A percentile compares a stretch with the other conserved stretches of the same genome.
These are phyloP conservation scores for Martensiomyces pterosporus DNA, from an alignment of 192 early-diverging fungal species.

Conservation along the genomic window DNA sequence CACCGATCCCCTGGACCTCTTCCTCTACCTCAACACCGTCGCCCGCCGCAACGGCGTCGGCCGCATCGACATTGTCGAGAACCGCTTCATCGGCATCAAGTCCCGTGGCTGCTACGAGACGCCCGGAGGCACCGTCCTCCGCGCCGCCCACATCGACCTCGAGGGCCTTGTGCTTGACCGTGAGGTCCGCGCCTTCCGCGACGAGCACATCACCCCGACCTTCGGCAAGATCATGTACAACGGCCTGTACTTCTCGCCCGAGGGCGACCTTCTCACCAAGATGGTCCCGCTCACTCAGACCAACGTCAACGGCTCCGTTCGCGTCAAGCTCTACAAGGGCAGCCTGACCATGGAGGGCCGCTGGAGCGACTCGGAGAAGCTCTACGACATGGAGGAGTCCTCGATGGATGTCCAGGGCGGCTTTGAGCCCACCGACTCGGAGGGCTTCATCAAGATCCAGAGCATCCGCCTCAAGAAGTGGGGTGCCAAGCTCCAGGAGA, in stretches of 20 bases:
- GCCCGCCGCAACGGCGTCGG: slow-evolving; percentile 97
- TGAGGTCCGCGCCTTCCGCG: slow-evolving; percentile 88
- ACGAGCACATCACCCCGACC: slow-evolving; percentile 84
- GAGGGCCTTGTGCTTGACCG: slow-evolving; percentile 95
- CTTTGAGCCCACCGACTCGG: slow-evolving; percentile 87
- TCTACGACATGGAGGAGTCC: slow-evolving; percentile 94
- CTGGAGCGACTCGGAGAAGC: slow-evolving; percentile 69
- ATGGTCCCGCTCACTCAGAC: slow-evolving; percentile 79
- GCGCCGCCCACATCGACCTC: slow-evolving; percentile 91
- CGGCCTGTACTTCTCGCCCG: slow-evolving; percentile 95
- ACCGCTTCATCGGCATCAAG: slow-evolving; percentile 98
- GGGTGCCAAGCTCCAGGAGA: slow-evolving; percentile 48
- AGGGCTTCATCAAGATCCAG: slow-evolving; percentile 98
- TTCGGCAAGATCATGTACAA: slow-evolving; percentile 84
- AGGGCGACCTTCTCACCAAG: slow-evolving; percentile 84
- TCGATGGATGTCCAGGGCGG: slow-evolving; percentile 94
- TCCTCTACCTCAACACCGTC: slow-evolving; percentile 93
- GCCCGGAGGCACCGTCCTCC: slow-evolving; percentile 94
- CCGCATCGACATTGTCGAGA: slow-evolving; percentile 99
- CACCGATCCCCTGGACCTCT: slow-evolving; percentile 75
- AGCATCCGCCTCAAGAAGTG: slow-evolving; percentile 92
- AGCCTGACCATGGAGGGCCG: slow-evolving; percentile 86
- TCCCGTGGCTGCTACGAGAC: slow-evolving; percentile 99
- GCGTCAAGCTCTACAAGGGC: slow-evolving; percentile 97
- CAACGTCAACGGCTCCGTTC: slow-evolving; percentile 87